Percentiles rank a stretch among this genome's conserved stretches.
These are phyloP conservation scores for Astrothelium subdiscretum DNA, from an alignment of 495 filamentous ascomycete species.

Conservation along the genomic window DNA sequence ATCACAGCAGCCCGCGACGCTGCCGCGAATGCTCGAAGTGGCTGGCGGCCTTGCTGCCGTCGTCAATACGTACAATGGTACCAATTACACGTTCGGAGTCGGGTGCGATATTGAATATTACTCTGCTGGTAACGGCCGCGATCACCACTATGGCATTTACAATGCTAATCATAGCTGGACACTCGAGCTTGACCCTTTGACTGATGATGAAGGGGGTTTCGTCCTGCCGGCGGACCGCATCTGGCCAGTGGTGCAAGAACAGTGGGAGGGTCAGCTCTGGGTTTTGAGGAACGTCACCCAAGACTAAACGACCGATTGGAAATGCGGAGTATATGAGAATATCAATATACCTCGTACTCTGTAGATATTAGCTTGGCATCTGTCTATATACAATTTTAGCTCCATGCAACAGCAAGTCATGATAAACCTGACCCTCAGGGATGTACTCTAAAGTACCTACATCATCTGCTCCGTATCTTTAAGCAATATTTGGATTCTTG, in stretches of 20 bases:
- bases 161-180: conserved; percentile 30
- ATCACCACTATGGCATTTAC: conserved; percentile 44
- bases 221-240: conserved; percentile 47
- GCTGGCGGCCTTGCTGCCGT: conserved; percentile 21
- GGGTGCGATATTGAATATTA: conserved; percentile 48
- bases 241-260: conserved; percentile 37
- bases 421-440: background rate
- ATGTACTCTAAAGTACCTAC: background rate
- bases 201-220: conserved; percentile 45
- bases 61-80: conserved; percentile 37
- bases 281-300: background rate
- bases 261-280: conserved; percentile 35
- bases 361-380: background rate
- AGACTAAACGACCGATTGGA: background rate
- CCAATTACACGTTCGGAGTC: conserved; percentile 34
- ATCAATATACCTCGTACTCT: background rate
- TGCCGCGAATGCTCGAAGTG: conserved; percentile 20
- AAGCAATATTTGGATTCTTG: background rate
- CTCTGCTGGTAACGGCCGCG: conserved; percentile 38
- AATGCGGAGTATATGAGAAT: background rate
- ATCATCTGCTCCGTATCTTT: background rate
- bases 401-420: background rate
- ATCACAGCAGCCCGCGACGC: conserved; percentile 30
- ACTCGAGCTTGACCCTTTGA: conserved; percentile 47
- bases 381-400: background rate